Conservation (phyloP, 73 alveolate species). For the Breviolum minutum region DNA sequence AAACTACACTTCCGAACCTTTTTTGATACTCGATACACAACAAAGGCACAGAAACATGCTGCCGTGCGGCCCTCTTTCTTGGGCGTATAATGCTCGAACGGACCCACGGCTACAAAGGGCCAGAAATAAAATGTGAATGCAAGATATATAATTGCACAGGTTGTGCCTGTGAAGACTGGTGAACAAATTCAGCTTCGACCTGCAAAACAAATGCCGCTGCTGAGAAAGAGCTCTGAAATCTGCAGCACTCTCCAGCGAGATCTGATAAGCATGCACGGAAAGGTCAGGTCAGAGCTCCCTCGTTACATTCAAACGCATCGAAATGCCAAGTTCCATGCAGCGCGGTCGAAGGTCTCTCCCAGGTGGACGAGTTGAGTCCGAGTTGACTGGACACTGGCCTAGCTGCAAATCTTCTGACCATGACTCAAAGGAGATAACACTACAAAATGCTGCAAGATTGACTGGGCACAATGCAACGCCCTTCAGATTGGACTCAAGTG, state of each 20-base stretch:
- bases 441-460: not conserved
- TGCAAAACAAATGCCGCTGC: not conserved
- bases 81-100: not conserved
- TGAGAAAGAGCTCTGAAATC: not conserved
- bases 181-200: slow-evolving; percentile 91
- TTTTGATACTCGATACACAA: too few relatives aligned
- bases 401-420: not conserved
- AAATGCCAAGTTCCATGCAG: not conserved
- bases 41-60: too few relatives aligned
- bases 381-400: slow-evolving; percentile 58
- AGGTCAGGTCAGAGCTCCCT: too few relatives aligned
- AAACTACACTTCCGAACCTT: too few relatives aligned
- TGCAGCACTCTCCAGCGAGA: not conserved
- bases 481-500: slow-evolving; percentile 32
- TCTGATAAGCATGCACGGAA: too few relatives aligned
- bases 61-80: too few relatives aligned
- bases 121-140: not conserved
- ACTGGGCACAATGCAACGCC: slow-evolving; percentile 22
- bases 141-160: not conserved
- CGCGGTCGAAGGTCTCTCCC: slow-evolving; percentile 88
- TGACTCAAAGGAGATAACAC: not conserved
- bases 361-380: slow-evolving; percentile 38
- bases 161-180: slow-evolving; percentile 66
- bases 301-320: too few relatives aligned
- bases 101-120: not conserved